Evolutionary conservation across 495 filamentous ascomycete species (phyloP).

Genomic region (Viridothelium virens): DNA sequence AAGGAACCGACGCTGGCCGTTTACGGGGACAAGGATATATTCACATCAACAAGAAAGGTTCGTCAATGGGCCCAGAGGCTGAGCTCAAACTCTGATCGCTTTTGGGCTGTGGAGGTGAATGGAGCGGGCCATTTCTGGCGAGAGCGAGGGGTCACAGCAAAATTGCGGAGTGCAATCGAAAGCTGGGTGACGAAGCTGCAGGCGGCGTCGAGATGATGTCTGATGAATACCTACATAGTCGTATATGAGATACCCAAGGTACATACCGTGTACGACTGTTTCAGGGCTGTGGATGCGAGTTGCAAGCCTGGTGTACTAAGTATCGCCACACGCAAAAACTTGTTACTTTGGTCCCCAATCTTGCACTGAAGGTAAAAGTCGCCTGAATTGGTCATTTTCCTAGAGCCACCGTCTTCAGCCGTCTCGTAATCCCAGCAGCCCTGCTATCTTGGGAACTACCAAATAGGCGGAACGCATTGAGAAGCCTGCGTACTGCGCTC

Average conservation of each 20-base stretch:
- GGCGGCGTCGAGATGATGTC: not conserved
- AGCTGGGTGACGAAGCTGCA: slow-evolving; percentile 34
- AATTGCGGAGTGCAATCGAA: slow-evolving; percentile 43
- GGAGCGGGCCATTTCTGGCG: slow-evolving; percentile 81
- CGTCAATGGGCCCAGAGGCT: slow-evolving; percentile 62
- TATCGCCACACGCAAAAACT: no score
- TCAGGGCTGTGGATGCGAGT: no score
- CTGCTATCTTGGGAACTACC: no score
- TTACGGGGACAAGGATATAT: slow-evolving; percentile 72
- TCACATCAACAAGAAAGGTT: slow-evolving; percentile 62
- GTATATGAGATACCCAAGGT: not conserved
- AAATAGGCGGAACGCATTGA: no score
- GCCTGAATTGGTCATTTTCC: no score
- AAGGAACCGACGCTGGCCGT: slow-evolving; percentile 58
- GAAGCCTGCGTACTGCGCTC: no score
- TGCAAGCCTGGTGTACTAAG: no score
- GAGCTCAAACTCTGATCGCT: slow-evolving; percentile 32
- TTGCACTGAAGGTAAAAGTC: no score
- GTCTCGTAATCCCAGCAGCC: no score
- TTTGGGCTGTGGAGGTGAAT: slow-evolving; percentile 50
- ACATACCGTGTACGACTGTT: not conserved
- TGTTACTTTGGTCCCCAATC: no score
- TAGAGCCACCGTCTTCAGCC: no score
- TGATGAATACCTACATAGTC: not conserved
- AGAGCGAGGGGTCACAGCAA: slow-evolving; percentile 52